Percentiles rank a stretch among this genome's conserved stretches.
These are phyloP conservation scores for Melampsora larici-populina DNA, from an alignment of 1,284 basidiomycete species.

Conservation along the genomic window DNA sequence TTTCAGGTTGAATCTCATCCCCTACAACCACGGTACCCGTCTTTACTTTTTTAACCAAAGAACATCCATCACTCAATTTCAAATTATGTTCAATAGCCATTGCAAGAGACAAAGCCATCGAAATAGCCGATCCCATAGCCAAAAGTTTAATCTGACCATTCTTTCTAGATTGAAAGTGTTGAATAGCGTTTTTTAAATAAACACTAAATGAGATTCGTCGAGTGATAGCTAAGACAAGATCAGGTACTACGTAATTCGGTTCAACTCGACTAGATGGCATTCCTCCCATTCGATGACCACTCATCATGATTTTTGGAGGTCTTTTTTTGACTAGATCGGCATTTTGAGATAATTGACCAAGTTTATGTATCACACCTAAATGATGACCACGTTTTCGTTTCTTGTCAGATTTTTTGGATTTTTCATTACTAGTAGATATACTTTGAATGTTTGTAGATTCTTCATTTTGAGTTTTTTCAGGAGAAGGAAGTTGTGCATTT, in stretches of 20 bases:
- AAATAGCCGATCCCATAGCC: slow-evolving; percentile 26
- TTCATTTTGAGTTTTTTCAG: too few relatives aligned
- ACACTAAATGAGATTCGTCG: slow-evolving; percentile 26
- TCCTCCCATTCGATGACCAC: slow-evolving; percentile 11
- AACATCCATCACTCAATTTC: background rate
- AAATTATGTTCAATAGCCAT: slow-evolving; percentile 27
- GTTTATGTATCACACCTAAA: too few relatives aligned
- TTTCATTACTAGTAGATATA: too few relatives aligned
- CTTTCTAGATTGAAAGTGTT: background rate
- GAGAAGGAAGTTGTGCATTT: too few relatives aligned
- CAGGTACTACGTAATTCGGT: slow-evolving; percentile 2
- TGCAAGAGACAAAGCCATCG: slow-evolving; percentile 34
- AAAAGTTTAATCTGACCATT: slow-evolving; percentile 3
- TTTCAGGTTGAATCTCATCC: slow-evolving; percentile 19
- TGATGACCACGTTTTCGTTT: too few relatives aligned
- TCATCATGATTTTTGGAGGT: too few relatives aligned
- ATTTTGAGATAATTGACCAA: too few relatives aligned
- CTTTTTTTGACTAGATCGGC: too few relatives aligned
- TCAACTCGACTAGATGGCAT: slow-evolving; percentile 8
- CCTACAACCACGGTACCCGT: slow-evolving; percentile 35
- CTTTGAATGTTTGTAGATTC: too few relatives aligned
- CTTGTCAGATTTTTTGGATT: too few relatives aligned
- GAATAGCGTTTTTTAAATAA: slow-evolving; percentile 18
- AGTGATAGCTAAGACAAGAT: slow-evolving; percentile 20
- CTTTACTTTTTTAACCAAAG: slow-evolving; percentile 9